These are phyloP conservation scores for Ustilago nuda DNA, from an alignment of 1,284 basidiomycete species.

Conservation along the genomic window DNA sequence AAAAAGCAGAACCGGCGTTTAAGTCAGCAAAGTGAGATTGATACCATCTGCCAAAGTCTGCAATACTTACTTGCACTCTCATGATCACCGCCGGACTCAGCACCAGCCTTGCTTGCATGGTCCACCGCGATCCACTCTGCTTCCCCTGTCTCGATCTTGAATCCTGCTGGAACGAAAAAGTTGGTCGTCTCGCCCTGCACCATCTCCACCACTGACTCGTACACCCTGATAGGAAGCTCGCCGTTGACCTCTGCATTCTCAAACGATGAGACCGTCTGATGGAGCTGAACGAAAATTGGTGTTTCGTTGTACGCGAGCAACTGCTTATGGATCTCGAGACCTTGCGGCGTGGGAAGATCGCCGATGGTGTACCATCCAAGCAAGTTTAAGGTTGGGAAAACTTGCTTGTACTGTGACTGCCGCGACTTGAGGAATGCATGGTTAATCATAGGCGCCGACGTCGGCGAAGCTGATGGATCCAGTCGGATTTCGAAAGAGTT, in stretches of 20 bases:
- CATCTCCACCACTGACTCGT: slow-evolving; percentile 60
- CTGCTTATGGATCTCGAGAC: slow-evolving; percentile 85
- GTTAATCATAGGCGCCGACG: slow-evolving; percentile 30
- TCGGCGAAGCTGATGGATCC: slow-evolving; percentile 18
- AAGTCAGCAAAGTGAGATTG: neutral
- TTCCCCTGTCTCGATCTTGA: slow-evolving; percentile 94
- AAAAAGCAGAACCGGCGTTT: neutral
- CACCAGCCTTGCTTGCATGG: slow-evolving; percentile 86
- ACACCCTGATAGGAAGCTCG: slow-evolving; percentile 58
- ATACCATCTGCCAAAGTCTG: neutral
- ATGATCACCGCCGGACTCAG: slow-evolving; percentile 77
- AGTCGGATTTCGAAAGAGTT: slow-evolving; percentile 92
- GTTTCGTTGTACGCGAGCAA: slow-evolving; percentile 72
- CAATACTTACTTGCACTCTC: slow-evolving; percentile 70
- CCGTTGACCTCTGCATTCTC: slow-evolving; percentile 40
- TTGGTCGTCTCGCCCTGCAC: slow-evolving; percentile 39
- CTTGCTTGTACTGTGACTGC: slow-evolving; percentile 94
- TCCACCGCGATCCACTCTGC: slow-evolving; percentile 98
- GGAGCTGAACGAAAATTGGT: slow-evolving; percentile 72
- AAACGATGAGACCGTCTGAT: slow-evolving; percentile 62
- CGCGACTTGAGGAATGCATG: slow-evolving; percentile 79
- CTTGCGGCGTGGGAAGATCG: slow-evolving; percentile 76
- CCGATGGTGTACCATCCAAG: slow-evolving; percentile 97
- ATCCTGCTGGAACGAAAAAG: slow-evolving; percentile 81
- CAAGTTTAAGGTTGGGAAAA: slow-evolving; percentile 94